Evolutionary conservation across 768 basidiomycete genomes (phyloP), one percentile per base, ranked within the genome.

Genomic region (Suillus spraguei): DNA sequence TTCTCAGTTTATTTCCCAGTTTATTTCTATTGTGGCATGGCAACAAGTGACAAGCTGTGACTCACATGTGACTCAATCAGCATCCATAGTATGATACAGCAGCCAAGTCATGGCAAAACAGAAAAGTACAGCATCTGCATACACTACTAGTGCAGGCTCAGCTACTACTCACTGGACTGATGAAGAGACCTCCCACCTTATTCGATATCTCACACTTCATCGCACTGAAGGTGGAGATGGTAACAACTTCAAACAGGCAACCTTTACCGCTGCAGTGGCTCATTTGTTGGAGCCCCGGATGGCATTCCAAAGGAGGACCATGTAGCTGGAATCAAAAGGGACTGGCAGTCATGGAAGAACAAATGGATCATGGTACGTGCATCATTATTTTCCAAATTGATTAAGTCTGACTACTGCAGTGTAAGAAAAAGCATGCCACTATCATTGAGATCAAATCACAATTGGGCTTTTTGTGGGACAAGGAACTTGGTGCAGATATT

Each of bases 1-100:
- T 44, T 44, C 11, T 5, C 49, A 50, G 49, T 14, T 50, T 50
- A 32, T 50, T 50, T 28, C 28, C 4, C 24, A 32, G 49, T 50
- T 50, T 50, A n/a, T 32, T 28, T 50, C 49, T 32, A n/a, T 50
- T 28, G 49, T 50, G 49, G 49, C 6, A n/a, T 50, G 49, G 28
- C 24, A 50, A 50, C 6, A 3, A 5, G 49, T 50, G 4, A 50
- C 7, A 50, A 16, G 1, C 0, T 28, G 49, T 50, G 49, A 50
- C 49, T 44, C 22, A 49, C 3, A 3, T 28, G 24, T 49, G 47
- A 49, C 47, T 42, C 42, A 36, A 36, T 36, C 36, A 36, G 7
- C 42, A 16, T 44, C 42, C 42, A 44, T 6, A n/a, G 10, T 44
- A 14, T n/a, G n/a, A n/a, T n/a, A n/a, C n/a, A n/a, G n/a, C n/a